phyloP scores from a whole-genome alignment of 139 green algal genomes.

The Bryopsis sp. region DNA sequence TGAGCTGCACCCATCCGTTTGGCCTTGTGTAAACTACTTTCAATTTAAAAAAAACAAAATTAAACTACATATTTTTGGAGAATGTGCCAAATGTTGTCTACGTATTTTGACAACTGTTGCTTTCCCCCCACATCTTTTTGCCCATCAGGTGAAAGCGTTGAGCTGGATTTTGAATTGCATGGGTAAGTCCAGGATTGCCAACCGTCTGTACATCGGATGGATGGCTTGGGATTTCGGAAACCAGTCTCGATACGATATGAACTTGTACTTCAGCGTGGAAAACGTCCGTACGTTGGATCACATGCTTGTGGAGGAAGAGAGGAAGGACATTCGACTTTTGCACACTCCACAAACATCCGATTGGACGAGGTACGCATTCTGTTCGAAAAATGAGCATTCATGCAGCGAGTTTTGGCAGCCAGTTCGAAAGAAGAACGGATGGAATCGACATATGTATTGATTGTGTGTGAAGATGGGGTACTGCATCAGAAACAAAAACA shows the following conservation, averaged over 20 bases:
- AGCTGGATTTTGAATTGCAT: not conserved
- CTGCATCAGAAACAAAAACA: not conserved
- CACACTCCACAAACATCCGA: not conserved
- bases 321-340: not conserved
- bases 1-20: too few relatives aligned
- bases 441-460: not conserved
- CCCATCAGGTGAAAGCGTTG: not conserved
- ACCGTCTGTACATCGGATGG: conserved; percentile 5
- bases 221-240: conserved; percentile 5
- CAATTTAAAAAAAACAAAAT: too few relatives aligned
- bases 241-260: conserved; percentile 13
- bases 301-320: conserved; percentile 3
- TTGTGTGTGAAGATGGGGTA: not conserved
- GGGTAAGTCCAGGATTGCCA: not conserved
- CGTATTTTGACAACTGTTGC: not conserved
- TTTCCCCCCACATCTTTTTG: not conserved
- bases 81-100: not conserved
- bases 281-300: not conserved
- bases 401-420: not conserved
- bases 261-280: conserved; percentile 9
- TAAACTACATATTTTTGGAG: not conserved
- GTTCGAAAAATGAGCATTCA: too few relatives aligned
- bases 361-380: not conserved
- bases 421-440: too few relatives aligned
- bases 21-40: too few relatives aligned